phyloP scores from a whole-genome alignment of 768 basidiomycete genomes.

The Naganishia onofrii region DNA sequence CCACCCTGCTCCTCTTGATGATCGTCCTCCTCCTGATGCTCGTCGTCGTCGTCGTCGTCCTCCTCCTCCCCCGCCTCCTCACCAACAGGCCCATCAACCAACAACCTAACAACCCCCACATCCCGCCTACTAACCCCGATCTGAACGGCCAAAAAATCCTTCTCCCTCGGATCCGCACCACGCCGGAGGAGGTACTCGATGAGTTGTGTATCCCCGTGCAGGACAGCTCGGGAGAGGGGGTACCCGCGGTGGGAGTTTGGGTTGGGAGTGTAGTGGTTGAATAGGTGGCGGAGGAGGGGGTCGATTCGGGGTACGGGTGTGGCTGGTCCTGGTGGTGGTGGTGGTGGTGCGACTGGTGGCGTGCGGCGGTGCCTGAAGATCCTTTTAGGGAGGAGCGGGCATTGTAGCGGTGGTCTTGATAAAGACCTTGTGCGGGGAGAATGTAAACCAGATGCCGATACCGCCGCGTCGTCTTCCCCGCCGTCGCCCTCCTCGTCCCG shows the following conservation, averaged over 20 bases:
- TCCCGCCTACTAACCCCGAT: conserved; percentile 74
- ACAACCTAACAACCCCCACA: conserved; percentile 65
- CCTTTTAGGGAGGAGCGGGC: conserved; percentile 8
- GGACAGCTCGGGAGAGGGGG: conserved; percentile 73
- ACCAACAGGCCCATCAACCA: conserved; percentile 60
- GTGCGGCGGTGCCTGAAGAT: background rate
- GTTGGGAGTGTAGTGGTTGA: conserved; percentile 55
- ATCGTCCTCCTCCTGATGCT: no score
- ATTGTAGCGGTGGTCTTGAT: conserved; percentile 4
- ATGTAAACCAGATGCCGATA: no score
- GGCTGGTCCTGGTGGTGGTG: background rate
- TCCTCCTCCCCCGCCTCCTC: background rate
- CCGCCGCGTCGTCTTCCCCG: no score
- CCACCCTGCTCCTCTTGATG: no score
- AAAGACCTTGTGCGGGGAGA: conserved; percentile 1
- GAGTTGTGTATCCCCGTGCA: conserved; percentile 64
- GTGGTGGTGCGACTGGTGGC: no score
- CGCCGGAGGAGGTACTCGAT: conserved; percentile 67
- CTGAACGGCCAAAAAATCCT: conserved; percentile 64
- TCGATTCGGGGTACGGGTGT: conserved; percentile 30
- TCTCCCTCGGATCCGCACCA: conserved; percentile 68
- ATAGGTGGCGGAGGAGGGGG: conserved; percentile 47
- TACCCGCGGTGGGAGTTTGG: conserved; percentile 75
- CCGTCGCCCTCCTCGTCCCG: conserved; percentile 29
- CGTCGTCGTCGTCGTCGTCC: no score